Evolutionary conservation across 2,329 filamentous ascomycete genomes (phyloP).

Genomic region (Metarhizium robertsii): DNA sequence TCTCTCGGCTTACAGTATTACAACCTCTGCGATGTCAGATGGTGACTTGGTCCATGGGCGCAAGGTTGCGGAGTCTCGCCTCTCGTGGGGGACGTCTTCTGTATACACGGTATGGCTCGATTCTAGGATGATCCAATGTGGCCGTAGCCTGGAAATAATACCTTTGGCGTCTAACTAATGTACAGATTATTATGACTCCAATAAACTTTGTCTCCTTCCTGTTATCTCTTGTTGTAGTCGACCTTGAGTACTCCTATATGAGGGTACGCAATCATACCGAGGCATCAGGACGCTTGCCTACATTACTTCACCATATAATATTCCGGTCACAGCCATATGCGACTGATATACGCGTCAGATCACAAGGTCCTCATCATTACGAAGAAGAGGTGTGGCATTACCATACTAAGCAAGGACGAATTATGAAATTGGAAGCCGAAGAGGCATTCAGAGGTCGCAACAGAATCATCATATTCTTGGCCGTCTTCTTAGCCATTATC

Average conservation of each 20-base stretch:
- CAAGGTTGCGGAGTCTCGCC: too few relatives aligned
- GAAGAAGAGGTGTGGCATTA: constrained; percentile 31
- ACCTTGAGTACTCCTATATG: constrained; percentile 44
- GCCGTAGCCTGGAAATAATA: background rate
- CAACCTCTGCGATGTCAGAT: too few relatives aligned
- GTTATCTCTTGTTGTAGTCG: constrained; percentile 53
- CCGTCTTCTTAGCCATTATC: constrained; percentile 15
- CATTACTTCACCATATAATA: constrained; percentile 32
- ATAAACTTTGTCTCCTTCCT: constrained; percentile 56
- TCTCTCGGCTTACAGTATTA: too few relatives aligned
- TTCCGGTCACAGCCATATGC: constrained; percentile 31
- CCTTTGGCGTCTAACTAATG: background rate
- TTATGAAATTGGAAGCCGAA: constrained; percentile 51
- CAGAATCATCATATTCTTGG: constrained; percentile 42
- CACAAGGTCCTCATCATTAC: background rate
- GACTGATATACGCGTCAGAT: background rate
- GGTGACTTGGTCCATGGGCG: too few relatives aligned
- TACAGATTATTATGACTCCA: constrained; percentile 48
- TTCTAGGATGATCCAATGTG: background rate
- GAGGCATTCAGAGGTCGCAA: constrained; percentile 54
- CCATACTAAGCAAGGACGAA: constrained; percentile 48
- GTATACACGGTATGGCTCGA: background rate
- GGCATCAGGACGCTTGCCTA: constrained; percentile 20
- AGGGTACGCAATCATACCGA: constrained; percentile 32
- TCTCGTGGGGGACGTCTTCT: background rate